Evolutionary conservation across 805 yeast species (phyloP).

Genomic region (Metschnikowia cubensis): DNA sequence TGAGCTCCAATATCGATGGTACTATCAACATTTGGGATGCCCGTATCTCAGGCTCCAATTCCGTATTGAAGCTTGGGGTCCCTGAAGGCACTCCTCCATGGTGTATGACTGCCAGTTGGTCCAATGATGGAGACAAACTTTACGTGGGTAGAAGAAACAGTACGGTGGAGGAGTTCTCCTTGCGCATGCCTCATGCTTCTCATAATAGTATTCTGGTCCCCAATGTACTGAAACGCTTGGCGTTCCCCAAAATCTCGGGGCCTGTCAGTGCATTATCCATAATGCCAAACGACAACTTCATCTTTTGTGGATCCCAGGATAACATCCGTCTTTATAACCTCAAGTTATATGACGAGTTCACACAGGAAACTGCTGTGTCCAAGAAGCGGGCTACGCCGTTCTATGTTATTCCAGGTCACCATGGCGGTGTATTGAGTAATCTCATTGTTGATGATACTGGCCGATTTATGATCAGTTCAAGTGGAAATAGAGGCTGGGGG

Average conservation of each 20-base stretch:
- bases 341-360: conserved; percentile 35
- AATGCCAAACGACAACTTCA: conserved; percentile 74
- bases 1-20: conserved; percentile 84
- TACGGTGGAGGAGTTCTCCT: conserved; percentile 69
- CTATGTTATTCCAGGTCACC: conserved; percentile 92
- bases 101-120: conserved; percentile 90
- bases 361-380: conserved; percentile 25
- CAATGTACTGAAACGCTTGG: conserved; percentile 53
- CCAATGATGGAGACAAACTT: conserved; percentile 70
- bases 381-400: conserved; percentile 62
- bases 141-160: conserved; percentile 90
- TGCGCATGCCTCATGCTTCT: conserved; percentile 51
- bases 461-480: conserved; percentile 80
- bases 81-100: conserved; percentile 82
- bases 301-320: conserved; percentile 86
- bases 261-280: conserved; percentile 79
- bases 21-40: conserved; percentile 78
- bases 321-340: conserved; percentile 85
- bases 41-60: conserved; percentile 37
- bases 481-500: conserved; percentile 94
- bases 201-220: conserved; percentile 27
- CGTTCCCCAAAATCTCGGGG: conserved; percentile 84
- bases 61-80: conserved; percentile 48
- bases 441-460: conserved; percentile 83
- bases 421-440: conserved; percentile 82